Base-by-base conservation (phyloP, 805 yeast species). In the Wickerhamomyces silvicola region DNA sequence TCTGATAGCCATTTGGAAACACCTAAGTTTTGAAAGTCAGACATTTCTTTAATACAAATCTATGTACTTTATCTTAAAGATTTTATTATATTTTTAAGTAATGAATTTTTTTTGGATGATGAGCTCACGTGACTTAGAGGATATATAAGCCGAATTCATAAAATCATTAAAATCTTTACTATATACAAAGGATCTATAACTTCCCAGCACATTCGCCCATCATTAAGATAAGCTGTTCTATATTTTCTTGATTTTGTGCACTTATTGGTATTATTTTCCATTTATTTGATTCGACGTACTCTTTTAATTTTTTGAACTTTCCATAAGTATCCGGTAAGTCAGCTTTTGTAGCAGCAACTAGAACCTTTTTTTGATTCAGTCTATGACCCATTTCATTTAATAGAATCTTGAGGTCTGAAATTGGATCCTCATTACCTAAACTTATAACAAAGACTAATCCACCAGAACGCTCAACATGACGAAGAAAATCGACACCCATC, bases 271-370 rank as follows among this genome's bases (percentile, higher is more conserved):
- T 70, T 13, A 76, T 66, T 36, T 75, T 73, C 94, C 95, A 86
- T 1, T 44, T 44, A 24, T 56, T 55, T 12, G 43, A 40, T 6
- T 55, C 54, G n/a, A 74, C 72, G 45, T 57, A 72, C 0, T 54
- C 51, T 27, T 60, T 62, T 32, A 92, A 60, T 7, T 33, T 37
- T 3, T 27, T 27, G 44, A 62, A 90, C 28, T 66, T 72, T 4
- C 60, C 64, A 24, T 68, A 63, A 3, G 81, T 59, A 2, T 60
- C 70, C 26, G 70, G 72, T 14, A 84, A 48, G 54, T 92, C 98
- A 1, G 96, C 97, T 57, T 92, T 92, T n/a, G 96, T 88, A 11
- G 90, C 96, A 8, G 88, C 83, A 12, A 92, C 74, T 35, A 92
- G 61, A 1, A 81, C 69, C 25, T 65, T 70, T 48, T 87, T 87